These are phyloP conservation scores for Puccinia sorghi DNA, from an alignment of 1,284 basidiomycete species.

Conservation along the genomic window DNA sequence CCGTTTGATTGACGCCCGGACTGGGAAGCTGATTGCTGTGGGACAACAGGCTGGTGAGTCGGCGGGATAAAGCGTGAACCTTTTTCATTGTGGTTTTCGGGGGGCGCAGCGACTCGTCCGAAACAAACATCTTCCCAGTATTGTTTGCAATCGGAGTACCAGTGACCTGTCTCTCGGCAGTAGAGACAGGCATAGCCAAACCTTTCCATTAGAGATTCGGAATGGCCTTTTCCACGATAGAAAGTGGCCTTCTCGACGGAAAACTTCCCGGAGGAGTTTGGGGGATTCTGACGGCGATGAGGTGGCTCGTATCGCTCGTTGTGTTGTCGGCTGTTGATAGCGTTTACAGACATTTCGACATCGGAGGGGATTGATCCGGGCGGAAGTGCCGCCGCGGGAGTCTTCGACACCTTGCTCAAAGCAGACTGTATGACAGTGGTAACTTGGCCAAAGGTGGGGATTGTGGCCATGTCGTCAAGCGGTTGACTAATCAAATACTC, in stretches of 20 bases:
- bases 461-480: not conserved
- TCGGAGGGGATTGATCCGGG: not conserved
- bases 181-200: constrained; percentile 7
- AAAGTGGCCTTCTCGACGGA: not conserved
- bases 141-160: not conserved
- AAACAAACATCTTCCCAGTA: not conserved
- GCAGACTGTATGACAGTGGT: constrained; percentile 9
- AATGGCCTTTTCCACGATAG: not conserved
- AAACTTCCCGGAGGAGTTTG: not conserved
- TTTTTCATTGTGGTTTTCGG: not conserved
- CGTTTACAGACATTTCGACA: not conserved
- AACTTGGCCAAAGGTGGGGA: not conserved
- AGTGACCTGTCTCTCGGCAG: not conserved
- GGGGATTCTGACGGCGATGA: not conserved
- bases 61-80: not conserved
- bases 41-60: no score
- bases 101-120: not conserved
- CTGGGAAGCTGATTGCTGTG: not conserved
- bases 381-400: not conserved
- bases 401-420: not conserved
- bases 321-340: no score
- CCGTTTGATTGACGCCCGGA: not conserved
- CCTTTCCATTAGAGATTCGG: not conserved
- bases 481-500: not conserved
- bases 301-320: not conserved